phyloP scores from a whole-genome alignment of 139 green algal genomes.

The Astrephomene gubernaculifera region DNA sequence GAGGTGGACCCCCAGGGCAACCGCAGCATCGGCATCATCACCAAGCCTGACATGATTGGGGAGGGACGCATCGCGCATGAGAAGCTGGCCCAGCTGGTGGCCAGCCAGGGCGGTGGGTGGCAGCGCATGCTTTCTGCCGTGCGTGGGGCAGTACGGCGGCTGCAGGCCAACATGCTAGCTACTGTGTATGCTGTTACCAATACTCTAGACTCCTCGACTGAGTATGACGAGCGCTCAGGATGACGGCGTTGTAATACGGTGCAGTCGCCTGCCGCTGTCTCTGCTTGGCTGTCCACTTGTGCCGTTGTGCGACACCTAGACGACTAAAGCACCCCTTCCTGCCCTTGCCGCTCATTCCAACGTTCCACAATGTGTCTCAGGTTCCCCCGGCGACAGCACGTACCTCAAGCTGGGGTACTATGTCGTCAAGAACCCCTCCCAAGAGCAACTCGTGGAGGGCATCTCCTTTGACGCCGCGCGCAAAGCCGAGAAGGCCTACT shows the following conservation, averaged over 20 bases:
- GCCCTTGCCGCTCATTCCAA: not conserved
- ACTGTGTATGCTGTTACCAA: not conserved
- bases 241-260: not conserved
- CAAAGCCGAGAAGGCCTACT: not conserved
- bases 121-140: not conserved
- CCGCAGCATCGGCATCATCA: constrained; percentile 41
- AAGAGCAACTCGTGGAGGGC: constrained; percentile 18
- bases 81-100: not conserved
- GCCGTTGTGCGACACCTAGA: not conserved
- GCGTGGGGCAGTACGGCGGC: not conserved
- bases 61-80: not conserved
- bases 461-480: constrained; percentile 20
- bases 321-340: not conserved
- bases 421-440: constrained; percentile 37
- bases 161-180: not conserved
- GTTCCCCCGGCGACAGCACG: not conserved
- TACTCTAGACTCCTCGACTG: not conserved
- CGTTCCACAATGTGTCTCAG: not conserved
- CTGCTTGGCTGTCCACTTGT: not conserved
- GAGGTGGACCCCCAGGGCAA: constrained; percentile 20
- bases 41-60: constrained; percentile 40
- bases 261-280: not conserved
- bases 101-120: not conserved
- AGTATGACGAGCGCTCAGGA: too few relatives aligned
- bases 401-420: constrained; percentile 36